phyloP scores from a whole-genome alignment of 768 basidiomycete species.

The Strobilomyces echinocephalus region DNA sequence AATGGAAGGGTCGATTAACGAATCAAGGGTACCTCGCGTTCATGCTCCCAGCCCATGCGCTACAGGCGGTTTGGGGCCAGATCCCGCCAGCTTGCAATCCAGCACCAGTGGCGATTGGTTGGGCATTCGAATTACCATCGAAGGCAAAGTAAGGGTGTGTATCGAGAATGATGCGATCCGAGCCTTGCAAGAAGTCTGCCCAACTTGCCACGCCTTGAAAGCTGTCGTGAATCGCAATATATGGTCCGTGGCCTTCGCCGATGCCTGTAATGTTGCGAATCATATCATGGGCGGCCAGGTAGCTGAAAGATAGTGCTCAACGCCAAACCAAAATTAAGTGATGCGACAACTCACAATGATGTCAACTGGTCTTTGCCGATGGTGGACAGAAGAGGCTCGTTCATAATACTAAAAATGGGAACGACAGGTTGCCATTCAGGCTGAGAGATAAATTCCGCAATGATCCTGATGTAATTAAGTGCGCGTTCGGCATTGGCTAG shows the following conservation, averaged over 20 bases:
- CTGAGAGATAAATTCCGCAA: conserved; percentile 79
- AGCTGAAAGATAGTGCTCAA: conserved; percentile 33
- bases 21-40: conserved; percentile 37
- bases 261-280: conserved; percentile 69
- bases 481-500: conserved; percentile 79
- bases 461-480: conserved; percentile 67
- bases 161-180: conserved; percentile 60
- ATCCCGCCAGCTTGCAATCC: conserved; percentile 36
- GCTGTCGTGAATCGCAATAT: conserved; percentile 59
- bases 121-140: conserved; percentile 32
- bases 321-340: not conserved
- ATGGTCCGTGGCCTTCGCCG: conserved; percentile 59
- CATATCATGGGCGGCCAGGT: conserved; percentile 54
- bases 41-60: conserved; percentile 51
- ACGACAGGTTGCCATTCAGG: conserved; percentile 63
- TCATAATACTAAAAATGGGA: conserved; percentile 57
- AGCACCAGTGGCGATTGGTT: conserved; percentile 32
- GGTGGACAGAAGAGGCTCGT: conserved; percentile 49
- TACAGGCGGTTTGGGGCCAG: conserved; percentile 51
- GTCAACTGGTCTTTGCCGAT: conserved; percentile 54
- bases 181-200: conserved; percentile 50
- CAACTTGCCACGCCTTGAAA: conserved; percentile 46
- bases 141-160: conserved; percentile 70
- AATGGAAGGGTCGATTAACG: not conserved
- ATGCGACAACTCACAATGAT: conserved; percentile 51